These are phyloP conservation scores for Canavalia ensiformis DNA, from an alignment of 306 rosid genomes.

Conservation along the genomic window DNA sequence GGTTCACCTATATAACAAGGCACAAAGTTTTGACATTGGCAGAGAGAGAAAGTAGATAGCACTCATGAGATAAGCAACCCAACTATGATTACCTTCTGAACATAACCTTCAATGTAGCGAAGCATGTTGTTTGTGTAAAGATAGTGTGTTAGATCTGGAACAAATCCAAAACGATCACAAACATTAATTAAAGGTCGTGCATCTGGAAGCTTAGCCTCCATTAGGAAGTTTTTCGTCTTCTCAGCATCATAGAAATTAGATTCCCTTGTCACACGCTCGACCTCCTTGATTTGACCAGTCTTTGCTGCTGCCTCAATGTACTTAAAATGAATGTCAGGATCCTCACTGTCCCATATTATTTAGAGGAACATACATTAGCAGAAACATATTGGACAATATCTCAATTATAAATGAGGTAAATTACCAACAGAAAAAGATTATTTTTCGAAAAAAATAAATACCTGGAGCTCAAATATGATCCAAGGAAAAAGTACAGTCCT, in stretches of 20 bases:
- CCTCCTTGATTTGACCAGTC: conserved; percentile 99
- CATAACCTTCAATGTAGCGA: conserved; percentile 98
- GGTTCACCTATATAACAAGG: conserved; percentile 78
- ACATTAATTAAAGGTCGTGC: conserved; percentile 98
- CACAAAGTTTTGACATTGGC: not conserved
- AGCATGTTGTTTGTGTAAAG: conserved; percentile 97
- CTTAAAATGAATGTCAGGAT: conserved; percentile 99
- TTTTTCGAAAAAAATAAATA: conserved; percentile 47
- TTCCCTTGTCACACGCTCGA: conserved; percentile 98
- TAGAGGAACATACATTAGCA: conserved; percentile 39
- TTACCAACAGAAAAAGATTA: conserved; percentile 17
- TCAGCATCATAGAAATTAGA: conserved; percentile 97
- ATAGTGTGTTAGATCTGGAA: conserved; percentile 98
- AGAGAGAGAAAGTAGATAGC: conserved; percentile 27
- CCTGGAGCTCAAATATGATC: conserved; percentile 99
- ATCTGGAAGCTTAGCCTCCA: conserved; percentile 99
- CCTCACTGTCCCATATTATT: conserved; percentile 81
- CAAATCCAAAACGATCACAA: conserved; percentile 98
- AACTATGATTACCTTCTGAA: conserved; percentile 80
- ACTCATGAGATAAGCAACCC: conserved; percentile 25
- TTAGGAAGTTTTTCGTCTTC: conserved; percentile 93
- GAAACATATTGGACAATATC: conserved; percentile 19
- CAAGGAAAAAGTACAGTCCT: conserved; percentile 96
- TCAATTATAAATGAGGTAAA: conserved; percentile 11
- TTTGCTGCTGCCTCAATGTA: conserved; percentile 99